These are phyloP conservation scores for Malus sieversii DNA, from an alignment of 306 rosid species.

Conservation along the genomic window DNA sequence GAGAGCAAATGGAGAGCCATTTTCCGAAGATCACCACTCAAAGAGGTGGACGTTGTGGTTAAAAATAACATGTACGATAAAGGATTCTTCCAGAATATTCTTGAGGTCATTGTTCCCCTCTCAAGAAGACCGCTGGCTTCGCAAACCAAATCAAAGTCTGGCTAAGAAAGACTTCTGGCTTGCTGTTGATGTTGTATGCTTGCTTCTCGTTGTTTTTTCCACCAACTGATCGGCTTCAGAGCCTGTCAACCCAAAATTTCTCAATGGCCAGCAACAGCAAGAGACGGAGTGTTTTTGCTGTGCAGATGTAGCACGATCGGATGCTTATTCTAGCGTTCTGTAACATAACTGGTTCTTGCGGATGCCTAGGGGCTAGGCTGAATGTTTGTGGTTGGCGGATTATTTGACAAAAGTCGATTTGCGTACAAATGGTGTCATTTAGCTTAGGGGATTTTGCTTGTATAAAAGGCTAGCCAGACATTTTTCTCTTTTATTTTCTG, in stretches of 20 bases:
- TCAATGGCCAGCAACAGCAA: not conserved
- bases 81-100: slow-evolving; percentile 57
- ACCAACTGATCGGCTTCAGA: not conserved
- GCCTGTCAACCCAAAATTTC: not conserved
- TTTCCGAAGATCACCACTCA: slow-evolving; percentile 55
- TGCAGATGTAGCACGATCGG: not conserved
- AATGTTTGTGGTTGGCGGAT: not conserved
- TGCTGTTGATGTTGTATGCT: not conserved
- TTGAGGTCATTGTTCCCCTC: slow-evolving; percentile 58
- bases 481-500: not conserved
- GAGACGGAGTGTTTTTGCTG: not conserved
- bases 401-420: not conserved
- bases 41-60: slow-evolving; percentile 41
- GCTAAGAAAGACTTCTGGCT: slow-evolving; percentile 33
- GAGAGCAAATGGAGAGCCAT: slow-evolving; percentile 67
- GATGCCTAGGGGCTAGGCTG: not conserved
- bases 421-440: not conserved
- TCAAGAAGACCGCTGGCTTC: slow-evolving; percentile 45
- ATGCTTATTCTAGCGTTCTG: not conserved
- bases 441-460: not conserved
- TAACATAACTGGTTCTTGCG: not conserved
- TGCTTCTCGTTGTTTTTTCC: not conserved
- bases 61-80: slow-evolving; percentile 64
- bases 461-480: not conserved
- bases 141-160: slow-evolving; percentile 45